Base-by-base conservation (phyloP, 2,329 filamentous ascomycete genomes). In the Aspergillus pseudoviridinutans region DNA sequence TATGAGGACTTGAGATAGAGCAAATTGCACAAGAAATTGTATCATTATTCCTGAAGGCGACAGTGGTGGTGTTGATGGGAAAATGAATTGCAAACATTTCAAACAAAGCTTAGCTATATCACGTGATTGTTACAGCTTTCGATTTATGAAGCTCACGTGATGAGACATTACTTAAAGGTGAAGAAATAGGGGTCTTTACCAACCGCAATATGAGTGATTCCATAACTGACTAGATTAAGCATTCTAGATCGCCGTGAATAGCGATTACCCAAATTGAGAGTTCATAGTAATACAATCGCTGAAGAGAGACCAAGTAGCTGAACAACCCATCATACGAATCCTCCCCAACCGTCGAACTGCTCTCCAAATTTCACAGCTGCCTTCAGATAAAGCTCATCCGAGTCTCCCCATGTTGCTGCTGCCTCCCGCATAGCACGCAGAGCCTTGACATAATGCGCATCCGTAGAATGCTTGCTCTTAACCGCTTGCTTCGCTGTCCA, bases 361-460 rank as follows among this genome's bases (percentile, higher is more conserved):
- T 74, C 71, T 3, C 71, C 74, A 66, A 82, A 80, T 60, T 76
- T 79, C 27, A 80, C 73, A 5, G 79, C 80, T 3, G 80, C 79
- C 64, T 79, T 81, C 58, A 81, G 63, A 67, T 76, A 82, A 54
- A 76, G 79, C 17, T 67, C 59, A 5, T 80, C 76, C 3, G 72
- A 65, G 58, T 79, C 78, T 1, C 72, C 71, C 78, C 78, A 81
- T 0, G 76, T 76, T 20, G 63, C 61, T 7, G 72, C 70, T 20
- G 66, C 56, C 42, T 70, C 68, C 41, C 59, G 67, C 47, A 70
- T 59, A 2, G 90, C 85, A 47, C 91, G 84, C 53, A 92, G 77
- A 17, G 83, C 89, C 87, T 97, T 96, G 32, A 97, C 87, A 69
- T 87, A 97, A 74, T 96, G 90, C 20, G 90, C 83, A 75, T 97